phyloP scores from a whole-genome alignment of 164 flowering plant species.

The Piper betle region DNA sequence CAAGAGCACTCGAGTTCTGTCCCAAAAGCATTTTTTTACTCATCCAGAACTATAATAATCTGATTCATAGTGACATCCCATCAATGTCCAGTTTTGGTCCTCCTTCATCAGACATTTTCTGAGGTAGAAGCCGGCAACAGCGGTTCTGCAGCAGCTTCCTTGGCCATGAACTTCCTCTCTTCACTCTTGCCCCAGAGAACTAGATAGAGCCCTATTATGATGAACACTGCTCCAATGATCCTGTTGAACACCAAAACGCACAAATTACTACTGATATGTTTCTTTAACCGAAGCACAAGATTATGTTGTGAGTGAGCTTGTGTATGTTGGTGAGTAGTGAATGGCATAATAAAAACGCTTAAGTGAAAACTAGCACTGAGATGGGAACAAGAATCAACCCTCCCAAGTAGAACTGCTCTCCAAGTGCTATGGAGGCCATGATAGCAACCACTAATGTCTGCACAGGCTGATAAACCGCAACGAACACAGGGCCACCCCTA shows the following conservation, averaged over 20 bases:
- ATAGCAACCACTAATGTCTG: conserved; percentile 96
- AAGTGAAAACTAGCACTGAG: background rate
- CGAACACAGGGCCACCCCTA: conserved; percentile 99
- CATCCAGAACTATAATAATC: no score
- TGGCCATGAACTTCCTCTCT: conserved; percentile 38
- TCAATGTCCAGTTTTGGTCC: no score
- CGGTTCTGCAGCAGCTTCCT: conserved; percentile 43
- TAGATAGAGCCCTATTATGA: conserved; percentile 68
- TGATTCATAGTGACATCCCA: no score
- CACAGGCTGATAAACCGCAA: conserved; percentile 97
- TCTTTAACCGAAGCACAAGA: no score
- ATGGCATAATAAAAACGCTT: background rate
- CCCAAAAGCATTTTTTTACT: no score
- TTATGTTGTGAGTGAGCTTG: no score
- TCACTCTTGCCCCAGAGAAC: conserved; percentile 93
- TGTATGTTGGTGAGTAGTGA: no score
- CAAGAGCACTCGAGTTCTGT: no score
- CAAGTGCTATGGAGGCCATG: conserved; percentile 79
- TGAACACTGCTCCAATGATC: conserved; percentile 87
- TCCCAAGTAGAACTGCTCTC: conserved; percentile 95
- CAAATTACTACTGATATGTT: background rate
- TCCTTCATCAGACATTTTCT: conserved; percentile 23
- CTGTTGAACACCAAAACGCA: conserved; percentile 23
- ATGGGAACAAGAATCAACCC: conserved; percentile 35
- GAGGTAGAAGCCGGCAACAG: conserved; percentile 51